A percentile compares a stretch with the other conserved stretches of the same genome.
These are phyloP conservation scores for Yamadazyma atmosphaerica DNA, from an alignment of 1,139 yeast species.

Conservation along the genomic window DNA sequence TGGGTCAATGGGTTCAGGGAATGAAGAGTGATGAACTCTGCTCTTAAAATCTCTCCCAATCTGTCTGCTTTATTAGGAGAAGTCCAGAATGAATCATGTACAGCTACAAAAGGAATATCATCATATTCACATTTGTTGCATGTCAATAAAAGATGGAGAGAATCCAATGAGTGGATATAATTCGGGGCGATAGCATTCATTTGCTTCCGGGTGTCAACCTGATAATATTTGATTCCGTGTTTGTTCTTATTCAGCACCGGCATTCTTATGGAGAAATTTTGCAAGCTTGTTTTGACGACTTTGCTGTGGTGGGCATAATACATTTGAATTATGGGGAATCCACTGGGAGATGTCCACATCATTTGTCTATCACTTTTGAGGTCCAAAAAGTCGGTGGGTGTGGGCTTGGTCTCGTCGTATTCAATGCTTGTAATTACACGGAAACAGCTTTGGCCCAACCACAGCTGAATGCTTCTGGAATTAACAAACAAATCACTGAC, in stretches of 20 bases:
- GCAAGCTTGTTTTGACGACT: conserved; percentile 26
- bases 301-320: conserved; percentile 24
- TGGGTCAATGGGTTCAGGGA: conserved; percentile 25
- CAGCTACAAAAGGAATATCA: conserved; percentile 35
- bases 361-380: conserved; percentile 27
- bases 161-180: conserved; percentile 46
- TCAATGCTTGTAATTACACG: conserved; percentile 33
- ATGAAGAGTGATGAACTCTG: conserved; percentile 38
- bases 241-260: neutral
- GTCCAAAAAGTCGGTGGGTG: conserved; percentile 14
- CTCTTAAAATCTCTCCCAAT: conserved; percentile 27
- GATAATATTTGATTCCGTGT: conserved; percentile 18
- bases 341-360: conserved; percentile 46
- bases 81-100: conserved; percentile 51
- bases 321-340: conserved; percentile 44
- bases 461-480: conserved; percentile 36
- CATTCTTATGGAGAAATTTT: conserved; percentile 20
- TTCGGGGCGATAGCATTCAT: conserved; percentile 45
- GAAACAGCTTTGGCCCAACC: conserved; percentile 34
- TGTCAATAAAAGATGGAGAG: conserved; percentile 42
- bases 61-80: conserved; percentile 31
- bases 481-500: conserved; percentile 35
- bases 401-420: too few relatives aligned
- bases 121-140: conserved; percentile 22
- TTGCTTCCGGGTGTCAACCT: conserved; percentile 33